Base-by-base conservation (phyloP, 208 protist genomes). In the Wallacemonas collosoma region DNA sequence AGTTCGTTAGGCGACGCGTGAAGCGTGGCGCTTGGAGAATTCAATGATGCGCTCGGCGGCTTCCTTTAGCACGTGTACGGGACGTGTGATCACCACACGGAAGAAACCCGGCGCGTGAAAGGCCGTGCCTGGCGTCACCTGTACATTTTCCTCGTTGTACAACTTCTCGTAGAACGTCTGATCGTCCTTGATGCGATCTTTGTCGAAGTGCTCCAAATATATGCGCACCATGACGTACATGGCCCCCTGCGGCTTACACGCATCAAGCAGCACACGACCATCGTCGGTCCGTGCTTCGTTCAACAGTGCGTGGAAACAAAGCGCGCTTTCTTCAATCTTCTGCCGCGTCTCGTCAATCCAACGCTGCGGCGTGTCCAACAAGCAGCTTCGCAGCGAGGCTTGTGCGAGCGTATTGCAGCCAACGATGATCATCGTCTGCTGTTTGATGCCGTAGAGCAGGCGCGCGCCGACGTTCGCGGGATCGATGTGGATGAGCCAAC, bases 141-240 rank as follows among this genome's bases (percentile, higher is more conserved):
- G 81, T 55, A 98, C 92, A 62, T 88, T 88, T 71, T 97, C 79
- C 77, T 97, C 94, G 26, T 90, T 81, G 36, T 94, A 76, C 40
- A 98, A 75, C 58, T 80, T 87, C 73, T 87, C 73, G 40, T 85
- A 83, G 76, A 98, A 98, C 51, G 86, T 80, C 36, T 92, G 78
- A 72, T 98, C 75, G 47, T 93, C 80, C 17, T 68, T 43, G 55
- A 87, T 77, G 60, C 83, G 79, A 2, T 54, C 57, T 3, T 84
- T 43, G 54, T 96, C 85, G 69, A 97, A 95, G 70, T 83, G 57
- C 4, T 75, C 67, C 5, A 91, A 41, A 48, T 96, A 77, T 35
- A 98, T 88, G 38, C 82, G 76, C 39, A 98, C 88, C 56, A 90
- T 85, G 40, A 98, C 83, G 74, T 98, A 98, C 95, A 98, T 98